Conservation (phyloP, 805 yeast species). For the Candida alai region DNA sequence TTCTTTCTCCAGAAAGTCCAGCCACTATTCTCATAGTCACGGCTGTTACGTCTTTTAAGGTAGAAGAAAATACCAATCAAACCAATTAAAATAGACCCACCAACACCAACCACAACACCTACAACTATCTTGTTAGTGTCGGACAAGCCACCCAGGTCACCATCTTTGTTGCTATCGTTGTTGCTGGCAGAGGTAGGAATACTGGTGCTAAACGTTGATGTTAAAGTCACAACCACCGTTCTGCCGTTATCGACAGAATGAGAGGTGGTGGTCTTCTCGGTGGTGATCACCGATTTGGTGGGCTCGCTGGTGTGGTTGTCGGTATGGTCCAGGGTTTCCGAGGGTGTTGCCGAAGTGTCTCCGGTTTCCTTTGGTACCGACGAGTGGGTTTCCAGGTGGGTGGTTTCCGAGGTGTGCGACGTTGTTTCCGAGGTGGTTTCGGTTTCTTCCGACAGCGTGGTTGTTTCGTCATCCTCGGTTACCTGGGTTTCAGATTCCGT, state of each 20-base stretch:
- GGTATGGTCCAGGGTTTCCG: conserved; percentile 7
- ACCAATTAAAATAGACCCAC: conserved; percentile 38
- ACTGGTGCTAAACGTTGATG: conserved; percentile 23
- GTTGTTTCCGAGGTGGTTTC: conserved; percentile 1
- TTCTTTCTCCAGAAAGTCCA: conserved; percentile 49
- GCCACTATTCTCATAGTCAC: conserved; percentile 27
- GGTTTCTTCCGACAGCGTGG: conserved; percentile 1
- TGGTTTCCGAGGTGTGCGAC: neutral
- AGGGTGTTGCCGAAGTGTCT: conserved; percentile 6
- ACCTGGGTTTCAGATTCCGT: too few species aligned
- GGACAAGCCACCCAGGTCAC: conserved; percentile 33
- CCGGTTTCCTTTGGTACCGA: conserved; percentile 4
- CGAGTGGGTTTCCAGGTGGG: conserved; percentile 1
- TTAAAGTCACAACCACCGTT: conserved; percentile 38
- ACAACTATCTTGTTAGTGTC: conserved; percentile 41
- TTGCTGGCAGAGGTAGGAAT: conserved; percentile 22
- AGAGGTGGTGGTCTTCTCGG: conserved; percentile 21
- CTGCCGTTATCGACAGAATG: conserved; percentile 35
- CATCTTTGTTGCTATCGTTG: conserved; percentile 10
- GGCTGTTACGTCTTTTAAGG: conserved; percentile 31
- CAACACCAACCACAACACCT: conserved; percentile 46
- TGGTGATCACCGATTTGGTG: conserved; percentile 1
- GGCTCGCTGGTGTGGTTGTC: conserved; percentile 8
- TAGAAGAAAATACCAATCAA: conserved; percentile 30
- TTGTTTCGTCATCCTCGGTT: too few species aligned